phyloP scores from a whole-genome alignment of 75 land plant species.

The Sequoia sempervirens region DNA sequence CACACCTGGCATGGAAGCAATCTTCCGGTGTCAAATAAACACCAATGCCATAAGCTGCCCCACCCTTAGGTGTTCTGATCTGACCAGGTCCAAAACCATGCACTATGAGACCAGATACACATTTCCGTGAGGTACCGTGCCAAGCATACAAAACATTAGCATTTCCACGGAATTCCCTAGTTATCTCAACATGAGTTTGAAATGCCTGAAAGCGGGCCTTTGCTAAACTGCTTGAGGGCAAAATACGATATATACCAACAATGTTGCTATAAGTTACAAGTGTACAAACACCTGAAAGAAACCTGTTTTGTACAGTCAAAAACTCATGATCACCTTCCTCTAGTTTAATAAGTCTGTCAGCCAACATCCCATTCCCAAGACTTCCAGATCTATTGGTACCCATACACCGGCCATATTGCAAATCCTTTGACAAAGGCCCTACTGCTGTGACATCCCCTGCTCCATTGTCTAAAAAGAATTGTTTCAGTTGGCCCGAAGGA shows the following conservation, averaged over 20 bases:
- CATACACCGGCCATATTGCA: background rate
- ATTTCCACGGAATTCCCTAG: constrained; percentile 37
- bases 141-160: constrained; percentile 62
- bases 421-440: background rate
- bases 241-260: constrained; percentile 14
- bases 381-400: background rate
- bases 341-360: constrained; percentile 22
- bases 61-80: constrained; percentile 22
- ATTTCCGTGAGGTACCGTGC: constrained; percentile 51
- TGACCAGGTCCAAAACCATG: constrained; percentile 58
- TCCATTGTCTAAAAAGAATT: background rate
- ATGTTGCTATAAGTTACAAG: constrained; percentile 9
- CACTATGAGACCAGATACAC: constrained; percentile 28
- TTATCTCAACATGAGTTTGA: constrained; percentile 17
- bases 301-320: constrained; percentile 13
- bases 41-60: constrained; percentile 51
- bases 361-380: background rate
- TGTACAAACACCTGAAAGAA: constrained; percentile 16
- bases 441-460: background rate
- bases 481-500: background rate
- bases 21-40: constrained; percentile 54
- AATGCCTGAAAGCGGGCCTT: constrained; percentile 27
- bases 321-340: constrained; percentile 15
- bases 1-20: constrained; percentile 46
- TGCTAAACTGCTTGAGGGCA: constrained; percentile 12